A percentile compares a stretch with the other conserved stretches of the same genome.
Evolutionary conservation across 306 rosid species (phyloP).

Genomic region (Prunus mira): DNA sequence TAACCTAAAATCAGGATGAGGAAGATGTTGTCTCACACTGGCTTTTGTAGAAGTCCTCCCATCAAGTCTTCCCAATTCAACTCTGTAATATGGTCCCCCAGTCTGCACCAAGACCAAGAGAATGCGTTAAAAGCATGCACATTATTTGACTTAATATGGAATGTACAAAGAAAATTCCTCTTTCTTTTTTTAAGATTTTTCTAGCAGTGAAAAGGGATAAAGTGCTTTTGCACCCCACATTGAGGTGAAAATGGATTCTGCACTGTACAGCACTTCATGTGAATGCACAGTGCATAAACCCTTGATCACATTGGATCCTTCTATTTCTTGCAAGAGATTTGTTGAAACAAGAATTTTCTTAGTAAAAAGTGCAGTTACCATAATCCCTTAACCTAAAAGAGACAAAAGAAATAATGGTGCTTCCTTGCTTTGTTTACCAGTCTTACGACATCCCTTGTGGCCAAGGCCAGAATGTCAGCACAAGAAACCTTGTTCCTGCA

Average conservation of each 20-base stretch:
- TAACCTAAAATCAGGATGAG: slow-evolving; percentile 51
- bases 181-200: background rate
- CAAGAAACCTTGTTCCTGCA: slow-evolving; percentile 85
- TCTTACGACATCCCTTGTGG: slow-evolving; percentile 65
- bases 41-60: slow-evolving; percentile 60
- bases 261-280: background rate
- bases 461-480: slow-evolving; percentile 91
- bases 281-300: background rate
- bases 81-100: slow-evolving; percentile 77
- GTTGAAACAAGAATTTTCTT: background rate
- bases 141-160: background rate
- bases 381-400: background rate
- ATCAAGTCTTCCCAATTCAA: slow-evolving; percentile 77
- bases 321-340: background rate
- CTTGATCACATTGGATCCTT: background rate
- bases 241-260: background rate
- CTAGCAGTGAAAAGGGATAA: background rate
- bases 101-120: slow-evolving; percentile 36
- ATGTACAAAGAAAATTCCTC: background rate
- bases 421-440: slow-evolving; percentile 42
- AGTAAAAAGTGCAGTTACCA: background rate
- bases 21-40: slow-evolving; percentile 60
- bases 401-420: background rate
- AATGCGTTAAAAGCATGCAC: background rate
- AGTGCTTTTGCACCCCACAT: background rate